These are phyloP conservation scores for Zangia roseola DNA, from an alignment of 768 basidiomycete genomes.

Conservation along the genomic window DNA sequence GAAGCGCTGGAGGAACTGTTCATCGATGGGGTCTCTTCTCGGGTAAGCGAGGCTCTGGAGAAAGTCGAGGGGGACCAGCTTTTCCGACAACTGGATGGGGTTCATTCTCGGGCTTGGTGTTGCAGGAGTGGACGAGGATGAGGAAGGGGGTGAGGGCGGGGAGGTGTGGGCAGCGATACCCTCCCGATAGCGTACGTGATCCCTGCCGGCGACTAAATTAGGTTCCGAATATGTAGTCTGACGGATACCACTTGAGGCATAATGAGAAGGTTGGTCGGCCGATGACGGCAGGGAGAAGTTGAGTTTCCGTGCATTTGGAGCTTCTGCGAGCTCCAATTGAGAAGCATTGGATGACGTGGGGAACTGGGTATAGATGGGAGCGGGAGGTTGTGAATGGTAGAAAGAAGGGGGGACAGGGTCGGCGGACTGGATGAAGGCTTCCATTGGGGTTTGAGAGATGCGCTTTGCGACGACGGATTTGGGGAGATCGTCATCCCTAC, in stretches of 20 bases:
- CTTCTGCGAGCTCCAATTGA: constrained; percentile 26
- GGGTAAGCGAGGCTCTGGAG: constrained; percentile 55
- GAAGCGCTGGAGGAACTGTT: constrained; percentile 61
- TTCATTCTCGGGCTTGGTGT: constrained; percentile 34
- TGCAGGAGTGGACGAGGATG: constrained; percentile 39
- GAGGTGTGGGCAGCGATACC: constrained; percentile 25
- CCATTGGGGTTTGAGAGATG: constrained; percentile 34
- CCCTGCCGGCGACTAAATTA: constrained; percentile 20
- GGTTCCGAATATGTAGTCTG: constrained; percentile 36
- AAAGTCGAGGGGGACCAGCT: constrained; percentile 62
- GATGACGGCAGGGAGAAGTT: constrained; percentile 33
- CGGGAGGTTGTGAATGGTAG: constrained; percentile 20
- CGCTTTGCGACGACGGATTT: constrained; percentile 47
- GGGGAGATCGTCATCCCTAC: constrained; percentile 40
- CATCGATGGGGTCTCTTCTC: constrained; percentile 61
- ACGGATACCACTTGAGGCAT: constrained; percentile 18
- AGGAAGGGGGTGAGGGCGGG: constrained; percentile 34
- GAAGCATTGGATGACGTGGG: constrained; percentile 31
- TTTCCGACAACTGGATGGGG: constrained; percentile 24
- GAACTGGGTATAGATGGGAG: constrained; percentile 31
- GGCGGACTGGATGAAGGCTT: constrained; percentile 22
- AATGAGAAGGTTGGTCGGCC: constrained; percentile 20
- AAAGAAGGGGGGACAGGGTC: constrained; percentile 21
- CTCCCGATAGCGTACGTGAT: constrained; percentile 24
- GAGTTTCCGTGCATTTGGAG: constrained; percentile 21